Base-by-base conservation (phyloP, 345 rosid genomes). In the Raphanus sativus region DNA sequence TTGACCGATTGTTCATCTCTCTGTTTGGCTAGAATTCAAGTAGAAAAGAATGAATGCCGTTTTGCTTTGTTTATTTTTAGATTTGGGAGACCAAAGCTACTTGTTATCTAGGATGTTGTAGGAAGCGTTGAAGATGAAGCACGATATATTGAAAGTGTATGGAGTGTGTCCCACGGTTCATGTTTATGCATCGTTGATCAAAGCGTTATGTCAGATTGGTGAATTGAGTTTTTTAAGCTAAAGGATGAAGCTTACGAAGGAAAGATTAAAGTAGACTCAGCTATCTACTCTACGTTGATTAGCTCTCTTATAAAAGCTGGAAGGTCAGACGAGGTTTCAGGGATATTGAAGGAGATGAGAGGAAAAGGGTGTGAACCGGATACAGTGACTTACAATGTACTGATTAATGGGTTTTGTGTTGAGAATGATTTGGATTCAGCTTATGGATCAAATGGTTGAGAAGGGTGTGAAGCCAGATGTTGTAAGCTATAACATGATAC, bases 71-170 rank as follows among this genome's bases (percentile, higher is more conserved):
- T 21, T 21, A 21, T 21, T 21, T 21, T 21, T 21, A 21, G 21
- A 21, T 21, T 21, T 21, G 21, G 21, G 21, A 21, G 21, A 21
- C 21, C 21, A 21, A 21, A 21, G 21, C 21, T 21, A 21, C 21
- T 21, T 21, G 21, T 21, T 21, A 21, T 21, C 21, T 21, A 21
- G 21, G 21, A 21, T 21, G 21, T 21, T 21, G 21, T 21, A 87
- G 55, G 88, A 94, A 81, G 98, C 95, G 10, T 75, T 90, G 50
- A 59, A 83, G 81, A 82, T 92, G 88, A 92, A 92, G 81, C 82
- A 80, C 1, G 84, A 88, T 42, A 94, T 92, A 93, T 62, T 71
- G 10, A 81, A 62, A 62, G 74, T 76, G 5, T 82, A 83, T 67
- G 83, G 86, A 12, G 70, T 88, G 26, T 5, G 2, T 54, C 89